Conservation (phyloP, 345 rosid genomes). For the Noccaea bulbosa region DNA sequence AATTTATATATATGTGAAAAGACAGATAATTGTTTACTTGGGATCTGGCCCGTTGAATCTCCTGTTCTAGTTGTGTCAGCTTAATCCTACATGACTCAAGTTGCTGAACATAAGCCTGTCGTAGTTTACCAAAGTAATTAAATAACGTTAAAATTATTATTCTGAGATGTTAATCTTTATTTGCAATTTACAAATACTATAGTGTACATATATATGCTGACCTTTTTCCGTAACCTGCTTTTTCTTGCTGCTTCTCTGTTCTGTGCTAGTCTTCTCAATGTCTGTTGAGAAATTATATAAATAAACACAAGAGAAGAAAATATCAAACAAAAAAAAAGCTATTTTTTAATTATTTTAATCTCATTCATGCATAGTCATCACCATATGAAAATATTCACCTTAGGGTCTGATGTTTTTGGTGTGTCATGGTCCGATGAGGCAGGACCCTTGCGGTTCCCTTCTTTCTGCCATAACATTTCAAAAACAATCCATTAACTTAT, state of each 20-base stretch:
- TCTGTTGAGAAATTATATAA: slow-evolving; percentile 46
- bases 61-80: slow-evolving; percentile 92
- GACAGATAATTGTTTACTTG: slow-evolving; percentile 53
- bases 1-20: background rate
- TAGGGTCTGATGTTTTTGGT: slow-evolving; percentile 67
- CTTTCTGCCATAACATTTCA: slow-evolving; percentile 50
- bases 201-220: slow-evolving; percentile 19
- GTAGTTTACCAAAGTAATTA: slow-evolving; percentile 8
- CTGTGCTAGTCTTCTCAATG: slow-evolving; percentile 95
- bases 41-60: slow-evolving; percentile 84
- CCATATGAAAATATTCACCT: slow-evolving; percentile 44
- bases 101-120: slow-evolving; percentile 96
- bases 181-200: slow-evolving; percentile 8
- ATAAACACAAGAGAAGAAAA: slow-evolving; percentile 14
- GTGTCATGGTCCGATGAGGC: slow-evolving; percentile 62
- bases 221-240: slow-evolving; percentile 95
- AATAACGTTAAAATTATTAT: slow-evolving; percentile 10
- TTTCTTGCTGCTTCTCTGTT: slow-evolving; percentile 99
- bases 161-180: background rate
- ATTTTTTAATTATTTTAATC: background rate
- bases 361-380: background rate
- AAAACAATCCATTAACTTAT: slow-evolving; percentile 19
- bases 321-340: background rate
- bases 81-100: slow-evolving; percentile 93
- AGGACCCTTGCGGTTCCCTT: slow-evolving; percentile 57